Evolutionary conservation across 139 green algal genomes (phyloP), one percentile per base, ranked within the genome.

Genomic region (Chlorella sorokiniana): DNA sequence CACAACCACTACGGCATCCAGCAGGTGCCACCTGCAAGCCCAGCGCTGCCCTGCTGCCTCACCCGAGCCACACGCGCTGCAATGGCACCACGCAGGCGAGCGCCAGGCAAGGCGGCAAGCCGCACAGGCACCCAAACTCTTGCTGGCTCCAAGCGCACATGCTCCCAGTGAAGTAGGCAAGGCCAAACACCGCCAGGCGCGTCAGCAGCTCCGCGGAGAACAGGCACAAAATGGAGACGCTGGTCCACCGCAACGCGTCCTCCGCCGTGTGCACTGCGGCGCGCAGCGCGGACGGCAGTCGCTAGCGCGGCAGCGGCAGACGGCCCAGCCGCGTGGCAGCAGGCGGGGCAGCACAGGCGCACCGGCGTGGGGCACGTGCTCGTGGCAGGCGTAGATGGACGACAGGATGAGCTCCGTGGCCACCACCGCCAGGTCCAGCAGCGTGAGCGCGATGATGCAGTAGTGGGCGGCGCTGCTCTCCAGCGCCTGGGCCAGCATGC

Each of bases 131-230:
- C 48, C 48, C 48, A 59, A 59, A 16, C 35, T 22, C 61, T 16
- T 68, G 61, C 61, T 16, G 22, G 11, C 56, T 65, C 20, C 61
- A 40, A 9, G 61, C 61, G 22, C 14, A 33, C 61, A 68, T 40
- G 56, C 79, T 84, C 41, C 45, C 31, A 2, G 78, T 70, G 65
- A 86, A 86, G 52, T 86, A 86, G 18, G 7, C 5, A 40, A 64
- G 35, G 20, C 81, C 81, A 86, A 86, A 86, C 38, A 81, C 72
- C 4, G 31, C 59, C 51, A 86, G 71, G 59, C 81, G 82, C 65
- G 42, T 52, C 18, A 44, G 2, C 64, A 81, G 81, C 75, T 86
- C 81, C 22, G 61, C 44, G 3, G 61, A 33, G 25, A 81, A 82
- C 22, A 82, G 40, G 56, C 65, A 65, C 38, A 86, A n/a, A 22